Percentiles rank a stretch among this genome's conserved stretches.
phyloP scores from a whole-genome alignment of 495 filamentous ascomycete species.

The Lindgomyces ingoldianus region DNA sequence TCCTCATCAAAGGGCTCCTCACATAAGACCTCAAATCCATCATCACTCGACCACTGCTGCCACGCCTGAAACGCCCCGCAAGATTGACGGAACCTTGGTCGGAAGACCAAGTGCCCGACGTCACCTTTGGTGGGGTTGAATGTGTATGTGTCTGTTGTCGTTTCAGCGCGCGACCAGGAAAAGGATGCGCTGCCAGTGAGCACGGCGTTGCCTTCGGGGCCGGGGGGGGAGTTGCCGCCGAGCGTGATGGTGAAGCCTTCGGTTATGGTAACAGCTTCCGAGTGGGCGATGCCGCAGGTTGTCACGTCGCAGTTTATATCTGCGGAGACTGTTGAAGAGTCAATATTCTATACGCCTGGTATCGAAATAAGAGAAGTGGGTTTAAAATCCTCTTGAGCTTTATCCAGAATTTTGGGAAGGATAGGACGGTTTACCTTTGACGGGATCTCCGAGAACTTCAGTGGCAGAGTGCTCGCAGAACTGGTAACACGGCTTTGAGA shows the following conservation, averaged over 20 bases:
- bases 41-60: neutral
- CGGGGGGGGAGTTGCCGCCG: neutral
- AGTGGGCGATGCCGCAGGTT: slow-evolving; percentile 2
- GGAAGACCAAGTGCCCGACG: neutral
- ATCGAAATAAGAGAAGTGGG: neutral
- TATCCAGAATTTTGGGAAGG: neutral
- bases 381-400: neutral
- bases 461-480: slow-evolving; percentile 2
- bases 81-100: neutral
- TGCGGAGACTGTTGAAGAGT: slow-evolving; percentile 3
- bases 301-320: neutral
- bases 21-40: neutral
- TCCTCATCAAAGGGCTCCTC: neutral
- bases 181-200: neutral
- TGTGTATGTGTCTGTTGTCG: neutral
- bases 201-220: neutral
- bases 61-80: neutral
- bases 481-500: neutral
- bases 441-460: neutral
- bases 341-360: neutral
- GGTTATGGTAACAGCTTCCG: neutral
- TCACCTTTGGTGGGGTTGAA: neutral
- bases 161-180: neutral
- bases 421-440: neutral
- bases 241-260: slow-evolving; percentile 1